Base-by-base conservation (phyloP, 257 asterid species). In the Penstemon newberryi region DNA sequence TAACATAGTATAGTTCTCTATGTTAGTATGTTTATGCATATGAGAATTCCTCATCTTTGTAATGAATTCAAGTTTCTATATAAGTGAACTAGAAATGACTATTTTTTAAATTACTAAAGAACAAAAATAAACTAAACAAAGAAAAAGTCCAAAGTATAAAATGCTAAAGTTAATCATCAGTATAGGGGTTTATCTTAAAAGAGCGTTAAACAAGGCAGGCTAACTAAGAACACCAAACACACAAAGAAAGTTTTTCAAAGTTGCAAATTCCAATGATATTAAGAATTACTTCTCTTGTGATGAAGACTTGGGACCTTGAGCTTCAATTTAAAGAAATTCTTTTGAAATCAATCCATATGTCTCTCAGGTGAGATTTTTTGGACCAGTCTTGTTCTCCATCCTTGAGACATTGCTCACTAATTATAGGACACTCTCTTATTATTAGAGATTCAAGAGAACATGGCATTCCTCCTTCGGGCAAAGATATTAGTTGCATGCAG, bases 391-490 rank as follows among this genome's bases (percentile, higher is more conserved):
- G 18, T 50, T 78, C 84, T 52, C 46, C 78, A 55, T 55, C 74
- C 70, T 71, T 63, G 70, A 33, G 53, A 70, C 71, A 80, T 55
- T 72, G 56, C 70, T 63, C 78, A 4, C 55, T 67, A 18, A 84
- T 7, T 39, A 33, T 74, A 6, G 83, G 87, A 63, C 87, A 85
- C 40, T 67, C 71, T 45, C 53, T 60, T 25, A 85, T 59, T 18
- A 66, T 51, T 3, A 85, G 64, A 42, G 70, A 15, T 67, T 76
- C 77, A 49, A 80, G 73, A 8, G 80, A 77, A 64, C 57, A 25
- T 40, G 90, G 82, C 78, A 84, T 47, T 3, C 62, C 45, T 38
- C 72, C 75, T 54, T 80, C 77, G 4, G 84, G 77, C 73, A 80
- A 47, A 54, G 73, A 77, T 1, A 43, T 15, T 60, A 83, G 63